Conservation (phyloP, 225 moss, liverwort and hornwort genomes). For the Polytrichum commune region DNA sequence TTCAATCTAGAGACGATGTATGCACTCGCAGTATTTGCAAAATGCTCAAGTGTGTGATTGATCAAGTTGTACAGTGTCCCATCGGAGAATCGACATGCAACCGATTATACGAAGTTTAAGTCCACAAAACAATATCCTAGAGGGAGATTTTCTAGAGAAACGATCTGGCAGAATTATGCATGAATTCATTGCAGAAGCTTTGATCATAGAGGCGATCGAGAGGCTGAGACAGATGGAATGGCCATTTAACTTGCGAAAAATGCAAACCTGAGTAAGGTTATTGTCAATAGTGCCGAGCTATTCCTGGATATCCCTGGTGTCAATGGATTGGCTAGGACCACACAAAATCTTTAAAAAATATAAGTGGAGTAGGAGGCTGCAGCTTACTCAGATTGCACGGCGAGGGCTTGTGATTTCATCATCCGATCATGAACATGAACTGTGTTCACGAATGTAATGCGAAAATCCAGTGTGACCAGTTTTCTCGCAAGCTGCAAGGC, state of each 20-base stretch:
- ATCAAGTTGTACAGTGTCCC: too few species aligned
- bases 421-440: slow-evolving; percentile 18
- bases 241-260: neutral
- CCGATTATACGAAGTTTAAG: neutral
- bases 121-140: too few species aligned
- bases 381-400: slow-evolving; percentile 16
- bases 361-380: neutral
- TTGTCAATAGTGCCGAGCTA: neutral
- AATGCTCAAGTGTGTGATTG: too few species aligned
- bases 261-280: neutral
- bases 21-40: neutral
- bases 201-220: too few species aligned
- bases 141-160: too few species aligned
- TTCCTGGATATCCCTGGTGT: neutral
- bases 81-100: neutral
- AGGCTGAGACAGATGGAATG: neutral
- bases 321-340: neutral
- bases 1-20: too few species aligned
- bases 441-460: slow-evolving; percentile 38
- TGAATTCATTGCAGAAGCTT: too few species aligned
- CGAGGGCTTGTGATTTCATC: slow-evolving; percentile 1
- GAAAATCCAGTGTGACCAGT: slow-evolving; percentile 21
- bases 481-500: slow-evolving; percentile 39
- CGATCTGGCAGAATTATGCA: too few species aligned
- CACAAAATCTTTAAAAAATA: neutral